phyloP scores from a whole-genome alignment of 1,139 yeast species.

The Meyerozyma smithsonii region DNA sequence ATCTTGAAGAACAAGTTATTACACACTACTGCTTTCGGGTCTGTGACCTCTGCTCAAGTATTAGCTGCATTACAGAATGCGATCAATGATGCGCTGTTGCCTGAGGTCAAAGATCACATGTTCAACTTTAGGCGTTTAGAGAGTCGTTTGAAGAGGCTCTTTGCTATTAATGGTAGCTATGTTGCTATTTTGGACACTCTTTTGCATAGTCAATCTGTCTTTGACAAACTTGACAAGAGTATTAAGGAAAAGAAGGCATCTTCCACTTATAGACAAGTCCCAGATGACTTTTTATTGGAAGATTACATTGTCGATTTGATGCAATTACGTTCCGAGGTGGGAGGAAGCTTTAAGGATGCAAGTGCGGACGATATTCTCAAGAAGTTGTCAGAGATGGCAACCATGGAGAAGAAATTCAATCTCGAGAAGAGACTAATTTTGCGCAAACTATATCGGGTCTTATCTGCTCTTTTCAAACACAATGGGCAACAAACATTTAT shows the following conservation, averaged over 20 bases:
- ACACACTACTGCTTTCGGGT: background rate
- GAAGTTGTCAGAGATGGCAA: constrained; percentile 11
- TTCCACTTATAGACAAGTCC: constrained; percentile 29
- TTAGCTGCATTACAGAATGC: constrained; percentile 2
- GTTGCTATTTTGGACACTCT: constrained; percentile 18
- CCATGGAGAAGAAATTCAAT: constrained; percentile 9
- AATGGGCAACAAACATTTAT: constrained; percentile 30
- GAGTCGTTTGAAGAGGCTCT: constrained; percentile 13
- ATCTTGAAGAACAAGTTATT: constrained; percentile 12
- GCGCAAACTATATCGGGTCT: constrained; percentile 27
- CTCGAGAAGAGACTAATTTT: constrained; percentile 19
- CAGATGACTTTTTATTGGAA: constrained; percentile 33
- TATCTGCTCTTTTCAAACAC: constrained; percentile 27
- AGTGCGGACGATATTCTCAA: constrained; percentile 12
- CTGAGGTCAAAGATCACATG: constrained; percentile 5
- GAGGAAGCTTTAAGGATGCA: constrained; percentile 15
- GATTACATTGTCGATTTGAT: constrained; percentile 30
- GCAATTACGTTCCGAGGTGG: constrained; percentile 22
- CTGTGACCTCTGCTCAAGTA: background rate
- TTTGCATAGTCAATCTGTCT: constrained; percentile 13
- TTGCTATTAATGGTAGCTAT: constrained; percentile 17
- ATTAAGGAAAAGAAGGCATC: background rate
- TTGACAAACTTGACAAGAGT: constrained; percentile 5
- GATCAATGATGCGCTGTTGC: background rate
- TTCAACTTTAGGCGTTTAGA: constrained; percentile 12